Percentiles rank a stretch among this genome's conserved stretches.
Conservation (phyloP, 176 grass and related monocot species). For the Aechmea fasciata region DNA sequence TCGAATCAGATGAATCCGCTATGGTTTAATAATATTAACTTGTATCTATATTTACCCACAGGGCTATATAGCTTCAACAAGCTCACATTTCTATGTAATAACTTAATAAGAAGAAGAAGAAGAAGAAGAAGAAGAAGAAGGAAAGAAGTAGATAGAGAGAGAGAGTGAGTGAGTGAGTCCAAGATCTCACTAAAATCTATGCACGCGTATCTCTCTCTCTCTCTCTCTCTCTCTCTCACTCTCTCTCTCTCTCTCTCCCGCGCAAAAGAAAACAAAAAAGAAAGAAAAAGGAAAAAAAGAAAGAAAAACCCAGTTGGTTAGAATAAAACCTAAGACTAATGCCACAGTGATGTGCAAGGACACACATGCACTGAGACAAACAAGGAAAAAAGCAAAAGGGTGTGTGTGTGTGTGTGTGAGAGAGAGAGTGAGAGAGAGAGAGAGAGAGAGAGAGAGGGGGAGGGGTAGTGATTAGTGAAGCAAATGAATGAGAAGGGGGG, state of each 20-base stretch:
- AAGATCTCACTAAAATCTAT: too few species aligned
- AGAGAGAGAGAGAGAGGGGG: neutral
- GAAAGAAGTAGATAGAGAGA: constrained; percentile 16
- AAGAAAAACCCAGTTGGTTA: constrained; percentile 1
- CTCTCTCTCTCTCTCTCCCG: neutral
- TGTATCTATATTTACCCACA: too few species aligned
- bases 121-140: neutral
- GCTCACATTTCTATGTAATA: too few species aligned
- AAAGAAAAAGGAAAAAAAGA: neutral
- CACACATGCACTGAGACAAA: constrained; percentile 11
- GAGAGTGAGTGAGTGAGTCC: neutral
- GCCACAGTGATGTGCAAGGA: constrained; percentile 6
- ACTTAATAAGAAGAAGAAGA: too few species aligned
- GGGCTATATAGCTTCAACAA: too few species aligned
- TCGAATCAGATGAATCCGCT: constrained; percentile 4
- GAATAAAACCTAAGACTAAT: constrained; percentile 9
- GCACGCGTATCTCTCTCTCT: too few species aligned
- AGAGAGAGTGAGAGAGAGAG: neutral
- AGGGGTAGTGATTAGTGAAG: neutral
- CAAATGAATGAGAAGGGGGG: neutral
- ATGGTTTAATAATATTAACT: neutral
- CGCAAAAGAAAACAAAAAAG: neutral
- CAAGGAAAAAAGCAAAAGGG: constrained; percentile 7
- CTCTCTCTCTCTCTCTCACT: neutral
- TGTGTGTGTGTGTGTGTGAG: neutral